Evolutionary conservation across 2,329 filamentous ascomycete species (phyloP).

Genomic region (Talaromyces sp.): DNA sequence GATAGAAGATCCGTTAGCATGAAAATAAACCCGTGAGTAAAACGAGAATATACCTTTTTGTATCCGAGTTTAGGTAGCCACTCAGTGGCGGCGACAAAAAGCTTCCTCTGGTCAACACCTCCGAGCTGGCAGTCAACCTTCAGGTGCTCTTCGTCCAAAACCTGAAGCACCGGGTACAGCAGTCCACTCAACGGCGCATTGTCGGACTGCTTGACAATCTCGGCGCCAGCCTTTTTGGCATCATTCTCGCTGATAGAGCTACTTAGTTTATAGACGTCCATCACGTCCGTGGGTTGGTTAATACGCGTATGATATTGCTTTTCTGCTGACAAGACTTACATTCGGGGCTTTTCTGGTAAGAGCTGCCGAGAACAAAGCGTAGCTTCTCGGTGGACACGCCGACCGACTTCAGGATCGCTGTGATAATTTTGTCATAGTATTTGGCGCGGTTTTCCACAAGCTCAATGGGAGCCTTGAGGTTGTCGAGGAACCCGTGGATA

Average conservation of each 20-base stretch:
- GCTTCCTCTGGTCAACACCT: slow-evolving; percentile 28
- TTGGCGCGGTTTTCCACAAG: slow-evolving; percentile 74
- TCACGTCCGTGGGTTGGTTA: slow-evolving; percentile 49
- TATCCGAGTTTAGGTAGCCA: slow-evolving; percentile 83
- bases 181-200: slow-evolving; percentile 70
- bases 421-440: slow-evolving; percentile 78
- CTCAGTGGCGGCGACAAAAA: slow-evolving; percentile 71
- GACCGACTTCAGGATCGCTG: slow-evolving; percentile 67
- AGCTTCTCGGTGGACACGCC: slow-evolving; percentile 74
- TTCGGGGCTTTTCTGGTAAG: slow-evolving; percentile 61
- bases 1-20: neutral
- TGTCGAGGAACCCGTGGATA: slow-evolving; percentile 53
- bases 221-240: slow-evolving; percentile 84
- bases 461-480: slow-evolving; percentile 73
- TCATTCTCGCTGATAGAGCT: slow-evolving; percentile 70
- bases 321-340: slow-evolving; percentile 31
- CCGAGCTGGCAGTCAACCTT: slow-evolving; percentile 79
- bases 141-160: slow-evolving; percentile 84
- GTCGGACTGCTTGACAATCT: slow-evolving; percentile 87
- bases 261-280: slow-evolving; percentile 79
- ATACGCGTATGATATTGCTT: no score
- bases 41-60: slow-evolving; percentile 38
- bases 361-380: slow-evolving; percentile 76
- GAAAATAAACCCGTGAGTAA: no score
- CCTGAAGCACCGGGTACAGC: slow-evolving; percentile 83